Percentiles rank a stretch among this genome's conserved stretches.
Evolutionary conservation across 257 asterid species (phyloP).

Genomic region (Solanum pimpinellifolium): DNA sequence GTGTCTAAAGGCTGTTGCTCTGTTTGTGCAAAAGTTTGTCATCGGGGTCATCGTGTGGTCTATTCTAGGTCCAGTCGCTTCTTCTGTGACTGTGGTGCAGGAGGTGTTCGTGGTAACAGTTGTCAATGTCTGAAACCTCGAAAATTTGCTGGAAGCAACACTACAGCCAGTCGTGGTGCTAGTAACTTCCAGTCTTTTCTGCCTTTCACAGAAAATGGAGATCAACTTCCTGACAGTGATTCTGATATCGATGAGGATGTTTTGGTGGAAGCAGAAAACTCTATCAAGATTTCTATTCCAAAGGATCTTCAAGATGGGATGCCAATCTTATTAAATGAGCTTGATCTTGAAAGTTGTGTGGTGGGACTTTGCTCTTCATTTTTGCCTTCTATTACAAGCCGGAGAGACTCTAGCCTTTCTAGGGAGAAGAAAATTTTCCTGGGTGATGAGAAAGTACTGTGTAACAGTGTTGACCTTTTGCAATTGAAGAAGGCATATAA

Average conservation of each 20-base stretch:
- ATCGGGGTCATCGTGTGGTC: constrained; percentile 98
- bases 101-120: constrained; percentile 95
- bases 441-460: constrained; percentile 62
- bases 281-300: constrained; percentile 52
- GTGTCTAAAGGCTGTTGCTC: constrained; percentile 99
- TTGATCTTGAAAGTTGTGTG: constrained; percentile 65
- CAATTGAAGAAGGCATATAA: constrained; percentile 95
- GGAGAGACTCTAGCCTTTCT: constrained; percentile 55
- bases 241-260: constrained; percentile 83
- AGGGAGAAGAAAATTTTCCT: constrained; percentile 53
- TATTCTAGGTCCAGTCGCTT: constrained; percentile 98
- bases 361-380: constrained; percentile 62
- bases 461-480: constrained; percentile 55
- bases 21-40: constrained; percentile 97
- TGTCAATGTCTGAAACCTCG: constrained; percentile 98
- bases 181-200: constrained; percentile 68
- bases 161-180: constrained; percentile 41
- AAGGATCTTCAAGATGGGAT: constrained; percentile 73
- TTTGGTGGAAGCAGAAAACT: constrained; percentile 49
- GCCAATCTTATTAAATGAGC: constrained; percentile 57
- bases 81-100: constrained; percentile 99
- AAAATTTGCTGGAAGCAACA: constrained; percentile 57
- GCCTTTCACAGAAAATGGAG: constrained; percentile 64
- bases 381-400: constrained; percentile 59
- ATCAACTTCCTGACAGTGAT: constrained; percentile 92